phyloP scores from a whole-genome alignment of 768 basidiomycete genomes.

The Termitomyces eurrhizus region DNA sequence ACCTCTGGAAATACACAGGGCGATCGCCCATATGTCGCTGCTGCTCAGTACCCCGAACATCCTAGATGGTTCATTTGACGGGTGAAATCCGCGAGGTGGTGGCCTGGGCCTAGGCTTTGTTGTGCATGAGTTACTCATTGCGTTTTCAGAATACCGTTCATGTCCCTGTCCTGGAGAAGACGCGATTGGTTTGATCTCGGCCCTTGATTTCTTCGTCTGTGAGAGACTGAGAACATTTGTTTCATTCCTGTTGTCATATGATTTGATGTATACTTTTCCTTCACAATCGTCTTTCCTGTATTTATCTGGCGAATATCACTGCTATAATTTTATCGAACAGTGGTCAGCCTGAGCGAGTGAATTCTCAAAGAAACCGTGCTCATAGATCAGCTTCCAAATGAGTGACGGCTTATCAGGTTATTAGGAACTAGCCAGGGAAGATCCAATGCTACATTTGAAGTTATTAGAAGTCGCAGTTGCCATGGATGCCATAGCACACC shows the following conservation, averaged over 20 bases:
- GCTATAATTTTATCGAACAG: background rate
- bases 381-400: too few species aligned
- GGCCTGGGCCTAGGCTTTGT: constrained; percentile 7
- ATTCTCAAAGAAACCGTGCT: background rate
- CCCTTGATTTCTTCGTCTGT: background rate
- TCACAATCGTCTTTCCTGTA: background rate
- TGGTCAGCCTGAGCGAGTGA: background rate
- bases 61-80: constrained; percentile 26
- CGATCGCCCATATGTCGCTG: constrained; percentile 1
- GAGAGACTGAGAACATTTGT: background rate
- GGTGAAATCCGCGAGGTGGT: constrained; percentile 2
- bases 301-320: background rate
- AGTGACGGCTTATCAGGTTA: too few species aligned
- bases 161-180: constrained; percentile 16
- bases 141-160: constrained; percentile 8
- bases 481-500: too few species aligned
- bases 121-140: background rate
- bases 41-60: constrained; percentile 28
- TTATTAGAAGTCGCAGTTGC: too few species aligned
- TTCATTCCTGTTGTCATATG: background rate
- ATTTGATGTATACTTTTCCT: background rate
- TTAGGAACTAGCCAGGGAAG: too few species aligned
- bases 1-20: background rate
- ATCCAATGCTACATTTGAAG: too few species aligned
- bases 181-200: constrained; percentile 6